These are phyloP conservation scores for Boletus hoseneyae DNA, from an alignment of 1,284 basidiomycete species.

Conservation along the genomic window DNA sequence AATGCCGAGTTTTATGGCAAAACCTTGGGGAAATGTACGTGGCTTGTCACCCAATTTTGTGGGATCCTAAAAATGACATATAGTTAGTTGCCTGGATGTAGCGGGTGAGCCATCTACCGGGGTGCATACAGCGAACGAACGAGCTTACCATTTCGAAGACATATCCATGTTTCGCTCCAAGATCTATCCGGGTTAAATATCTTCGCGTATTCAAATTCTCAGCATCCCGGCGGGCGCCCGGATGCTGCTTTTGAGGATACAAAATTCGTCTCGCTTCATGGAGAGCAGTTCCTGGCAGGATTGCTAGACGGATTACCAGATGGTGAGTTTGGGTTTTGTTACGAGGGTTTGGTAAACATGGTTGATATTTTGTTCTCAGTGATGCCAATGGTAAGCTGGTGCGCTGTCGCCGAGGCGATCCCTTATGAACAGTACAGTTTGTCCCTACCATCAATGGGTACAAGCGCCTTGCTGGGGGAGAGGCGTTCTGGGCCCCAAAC, in stretches of 20 bases:
- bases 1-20: slow-evolving; percentile 97
- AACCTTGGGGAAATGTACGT: slow-evolving; percentile 87
- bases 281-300: slow-evolving; percentile 93
- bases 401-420: neutral
- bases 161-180: slow-evolving; percentile 88
- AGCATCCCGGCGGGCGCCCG: slow-evolving; percentile 51
- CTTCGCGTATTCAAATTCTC: slow-evolving; percentile 61
- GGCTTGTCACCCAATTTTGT: neutral
- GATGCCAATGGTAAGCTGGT: slow-evolving; percentile 52
- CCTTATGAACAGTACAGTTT: slow-evolving; percentile 44
- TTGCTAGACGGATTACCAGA: slow-evolving; percentile 86
- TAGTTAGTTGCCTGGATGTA: slow-evolving; percentile 81
- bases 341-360: neutral
- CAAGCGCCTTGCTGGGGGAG: slow-evolving; percentile 93
- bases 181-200: slow-evolving; percentile 70
- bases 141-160: slow-evolving; percentile 44
- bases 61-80: slow-evolving; percentile 3
- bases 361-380: slow-evolving; percentile 37
- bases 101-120: slow-evolving; percentile 56
- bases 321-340: slow-evolving; percentile 45
- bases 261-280: slow-evolving; percentile 77
- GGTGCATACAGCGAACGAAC: neutral
- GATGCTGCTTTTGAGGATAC: slow-evolving; percentile 79
- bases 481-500: slow-evolving; percentile 94
- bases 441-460: slow-evolving; percentile 98